Evolutionary conservation across 2,329 filamentous ascomycete genomes (phyloP).

Genomic region (Paracorniculantispora psalliotae): DNA sequence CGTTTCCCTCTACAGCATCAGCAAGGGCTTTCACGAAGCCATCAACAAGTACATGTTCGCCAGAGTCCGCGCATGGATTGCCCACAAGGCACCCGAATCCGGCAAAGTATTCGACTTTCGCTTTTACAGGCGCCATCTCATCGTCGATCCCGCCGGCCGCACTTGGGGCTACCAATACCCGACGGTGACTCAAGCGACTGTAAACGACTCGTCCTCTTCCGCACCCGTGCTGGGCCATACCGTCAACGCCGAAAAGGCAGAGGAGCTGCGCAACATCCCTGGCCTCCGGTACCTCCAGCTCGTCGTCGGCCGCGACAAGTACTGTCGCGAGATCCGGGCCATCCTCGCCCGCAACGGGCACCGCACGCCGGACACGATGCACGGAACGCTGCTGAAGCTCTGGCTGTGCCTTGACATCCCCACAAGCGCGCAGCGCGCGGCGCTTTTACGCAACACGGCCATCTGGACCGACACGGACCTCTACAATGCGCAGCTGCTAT

Average conservation of each 20-base stretch:
- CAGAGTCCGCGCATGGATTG: slow-evolving; percentile 52
- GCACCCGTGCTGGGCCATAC: background rate
- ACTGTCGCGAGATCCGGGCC: slow-evolving; percentile 58
- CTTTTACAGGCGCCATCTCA: slow-evolving; percentile 52
- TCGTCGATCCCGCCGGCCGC: slow-evolving; percentile 53
- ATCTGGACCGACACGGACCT: slow-evolving; percentile 59
- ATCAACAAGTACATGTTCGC: slow-evolving; percentile 56
- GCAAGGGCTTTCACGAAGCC: slow-evolving; percentile 55
- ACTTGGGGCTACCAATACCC: slow-evolving; percentile 27
- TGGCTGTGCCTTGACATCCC: slow-evolving; percentile 70
- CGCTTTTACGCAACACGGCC: slow-evolving; percentile 45
- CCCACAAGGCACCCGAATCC: slow-evolving; percentile 49
- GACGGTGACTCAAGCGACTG: background rate
- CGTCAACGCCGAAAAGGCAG: slow-evolving; percentile 12
- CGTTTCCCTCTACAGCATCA: slow-evolving; percentile 60
- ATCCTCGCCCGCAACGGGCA: slow-evolving; percentile 55
- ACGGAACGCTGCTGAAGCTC: slow-evolving; percentile 53
- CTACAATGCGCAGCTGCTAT: slow-evolving; percentile 57
- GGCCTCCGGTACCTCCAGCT: slow-evolving; percentile 64
- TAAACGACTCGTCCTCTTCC: background rate
- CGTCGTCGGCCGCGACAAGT: slow-evolving; percentile 53
- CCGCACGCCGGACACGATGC: slow-evolving; percentile 45
- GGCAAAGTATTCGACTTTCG: slow-evolving; percentile 55
- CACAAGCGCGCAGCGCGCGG: slow-evolving; percentile 49
- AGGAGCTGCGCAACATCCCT: slow-evolving; percentile 49